phyloP scores from a whole-genome alignment of 306 rosid genomes.

The Herpetospermum pedunculosum region DNA sequence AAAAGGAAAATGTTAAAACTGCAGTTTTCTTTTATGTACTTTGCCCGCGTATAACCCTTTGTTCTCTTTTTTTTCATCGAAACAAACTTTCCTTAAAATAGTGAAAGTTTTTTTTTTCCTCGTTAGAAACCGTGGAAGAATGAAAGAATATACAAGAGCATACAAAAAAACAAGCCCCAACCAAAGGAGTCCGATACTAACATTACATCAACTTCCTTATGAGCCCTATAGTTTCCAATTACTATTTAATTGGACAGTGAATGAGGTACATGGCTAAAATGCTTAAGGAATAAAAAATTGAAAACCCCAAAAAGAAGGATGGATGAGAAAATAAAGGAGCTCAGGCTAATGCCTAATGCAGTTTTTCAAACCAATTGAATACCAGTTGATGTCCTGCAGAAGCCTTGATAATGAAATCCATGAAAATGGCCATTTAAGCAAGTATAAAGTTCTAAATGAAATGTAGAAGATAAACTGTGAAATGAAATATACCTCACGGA shows the following conservation, averaged over 20 bases:
- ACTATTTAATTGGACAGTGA: not conserved
- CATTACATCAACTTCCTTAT: too few relatives aligned
- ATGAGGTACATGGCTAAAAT: not conserved
- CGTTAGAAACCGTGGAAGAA: too few relatives aligned
- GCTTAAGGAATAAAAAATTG: not conserved
- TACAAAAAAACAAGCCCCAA: too few relatives aligned
- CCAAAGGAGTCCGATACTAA: too few relatives aligned
- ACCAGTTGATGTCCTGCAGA: not conserved
- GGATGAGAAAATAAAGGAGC: not conserved
- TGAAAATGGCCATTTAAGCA: not conserved
- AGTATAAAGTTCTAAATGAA: not conserved
- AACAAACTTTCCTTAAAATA: not conserved
- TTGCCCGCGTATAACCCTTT: not conserved
- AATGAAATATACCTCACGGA: constrained; percentile 73
- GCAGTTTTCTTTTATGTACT: not conserved
- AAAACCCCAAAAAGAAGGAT: not conserved
- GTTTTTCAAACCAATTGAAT: not conserved
- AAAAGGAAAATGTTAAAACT: not conserved
- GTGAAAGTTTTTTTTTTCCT: too few relatives aligned
- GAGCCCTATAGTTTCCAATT: not conserved
- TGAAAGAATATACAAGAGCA: too few relatives aligned
- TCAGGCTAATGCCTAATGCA: not conserved
- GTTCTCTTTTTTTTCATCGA: too few relatives aligned
- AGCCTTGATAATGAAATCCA: not conserved
- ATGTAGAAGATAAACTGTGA: not conserved